Base-by-base conservation (phyloP, 225 moss, liverwort and hornwort genomes). In the Marchantia paleacea region DNA sequence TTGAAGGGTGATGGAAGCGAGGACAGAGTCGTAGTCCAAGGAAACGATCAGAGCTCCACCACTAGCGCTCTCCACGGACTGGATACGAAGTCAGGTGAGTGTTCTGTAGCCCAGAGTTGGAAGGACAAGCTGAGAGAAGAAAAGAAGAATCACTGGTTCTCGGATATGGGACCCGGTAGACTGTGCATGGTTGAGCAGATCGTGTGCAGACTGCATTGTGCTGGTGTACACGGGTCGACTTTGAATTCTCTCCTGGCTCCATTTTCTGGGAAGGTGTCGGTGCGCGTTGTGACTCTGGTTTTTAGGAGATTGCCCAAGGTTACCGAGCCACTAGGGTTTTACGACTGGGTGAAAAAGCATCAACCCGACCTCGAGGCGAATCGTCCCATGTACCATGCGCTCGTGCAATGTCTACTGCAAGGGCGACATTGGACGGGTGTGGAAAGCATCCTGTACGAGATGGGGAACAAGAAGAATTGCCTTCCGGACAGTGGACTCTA, bases 341-440 rank as follows among this genome's bases (percentile, higher is more conserved):
- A 63, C 22, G n/a, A 31, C 47, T 77, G 77, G 77, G 15, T 77
- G 61, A 48, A 1, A 13, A 6, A 62, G 77, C 63, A 77, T 50
- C 60, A 77, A 11, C 48, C 60, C 22, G 48, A 63, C 10, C 39
- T 63, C n/a, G 39, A 61, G 20, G 11, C 20, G 10, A 63, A 48
- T 63, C 83, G 85, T 64, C 85, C 89, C 75, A 39, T 91, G 6
- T 91, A 87, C 77, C 78, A 88, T 83, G 74, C 91, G 12, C 88
- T 92, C 8, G 86, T 90, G 55, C 83, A 88, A 83, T 88, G 89
- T 61, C 81, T 92, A 52, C 83, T 92, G 80, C 83, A 86, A 82
- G 91, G 82, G 12, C 88, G 90, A 48, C 87, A 88, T 79, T 92
- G 92, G 92, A 86, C 86, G 74, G 92, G 87, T 31, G 74, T 92